phyloP scores from a whole-genome alignment of 1,284 basidiomycete species.

The Baeospora myosura region DNA sequence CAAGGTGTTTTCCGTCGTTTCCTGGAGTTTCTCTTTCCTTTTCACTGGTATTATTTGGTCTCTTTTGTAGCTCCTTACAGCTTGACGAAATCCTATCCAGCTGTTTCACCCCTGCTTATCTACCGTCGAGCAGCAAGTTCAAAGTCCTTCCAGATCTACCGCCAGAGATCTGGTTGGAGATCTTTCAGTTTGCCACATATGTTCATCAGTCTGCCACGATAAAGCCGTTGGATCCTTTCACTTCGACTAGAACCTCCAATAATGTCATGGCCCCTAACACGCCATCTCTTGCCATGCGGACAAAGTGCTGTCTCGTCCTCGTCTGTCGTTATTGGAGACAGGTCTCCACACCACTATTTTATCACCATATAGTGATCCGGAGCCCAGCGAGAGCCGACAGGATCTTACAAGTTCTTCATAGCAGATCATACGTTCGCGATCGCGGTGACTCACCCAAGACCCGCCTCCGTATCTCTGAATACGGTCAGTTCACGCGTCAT shows the following conservation, averaged over 20 bases:
- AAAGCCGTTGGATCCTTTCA: conserved; percentile 34
- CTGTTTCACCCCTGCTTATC: conserved; percentile 15
- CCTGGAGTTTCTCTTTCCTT: conserved; percentile 20
- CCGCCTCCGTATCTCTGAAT: conserved; percentile 16
- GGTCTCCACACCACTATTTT: conserved; percentile 38
- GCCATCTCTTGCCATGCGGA: conserved; percentile 32
- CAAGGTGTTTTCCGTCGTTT: conserved; percentile 19
- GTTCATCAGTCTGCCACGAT: conserved; percentile 32
- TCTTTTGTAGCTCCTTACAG: not conserved
- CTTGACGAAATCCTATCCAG: conserved; percentile 8
- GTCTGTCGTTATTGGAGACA: conserved; percentile 44
- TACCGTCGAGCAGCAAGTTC: conserved; percentile 6
- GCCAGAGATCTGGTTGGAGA: conserved; percentile 48
- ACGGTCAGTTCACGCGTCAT: conserved; percentile 36
- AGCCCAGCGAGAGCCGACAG: conserved; percentile 30
- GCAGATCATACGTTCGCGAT: not conserved
- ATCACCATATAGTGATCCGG: conserved; percentile 38
- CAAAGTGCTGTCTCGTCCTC: conserved; percentile 40
- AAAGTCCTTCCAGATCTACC: conserved; percentile 29
- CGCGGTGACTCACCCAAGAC: conserved; percentile 1
- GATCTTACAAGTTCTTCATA: conserved; percentile 28
- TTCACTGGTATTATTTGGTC: conserved; percentile 24
- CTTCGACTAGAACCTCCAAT: conserved; percentile 24
- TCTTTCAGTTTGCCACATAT: conserved; percentile 49
- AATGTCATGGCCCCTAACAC: conserved; percentile 35